phyloP scores from a whole-genome alignment of 495 filamentous ascomycete species.

The Massariosphaeria phaeospora region DNA sequence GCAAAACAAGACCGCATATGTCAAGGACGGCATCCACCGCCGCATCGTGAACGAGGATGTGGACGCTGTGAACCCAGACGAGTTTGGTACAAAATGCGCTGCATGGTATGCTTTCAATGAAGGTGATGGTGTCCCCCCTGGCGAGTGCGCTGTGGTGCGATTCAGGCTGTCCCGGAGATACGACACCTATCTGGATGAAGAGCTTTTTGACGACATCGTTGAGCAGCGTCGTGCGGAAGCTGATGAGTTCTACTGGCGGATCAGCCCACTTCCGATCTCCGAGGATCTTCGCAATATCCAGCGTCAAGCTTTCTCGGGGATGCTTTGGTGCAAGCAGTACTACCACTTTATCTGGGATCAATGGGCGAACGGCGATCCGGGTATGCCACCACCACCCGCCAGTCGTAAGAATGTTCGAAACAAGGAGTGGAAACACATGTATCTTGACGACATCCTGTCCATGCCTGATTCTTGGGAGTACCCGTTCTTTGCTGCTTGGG shows the following conservation, averaged over 20 bases:
- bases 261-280: constrained; percentile 89
- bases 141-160: constrained; percentile 90
- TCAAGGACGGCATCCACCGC: constrained; percentile 93
- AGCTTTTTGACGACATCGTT: constrained; percentile 84
- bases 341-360: constrained; percentile 97
- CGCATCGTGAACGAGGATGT: constrained; percentile 79
- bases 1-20: constrained; percentile 73
- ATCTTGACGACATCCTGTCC: constrained; percentile 88
- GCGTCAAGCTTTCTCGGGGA: constrained; percentile 85
- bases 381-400: constrained; percentile 74
- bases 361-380: constrained; percentile 79
- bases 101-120: constrained; percentile 93
- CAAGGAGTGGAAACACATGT: constrained; percentile 83
- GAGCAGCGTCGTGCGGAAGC: constrained; percentile 80
- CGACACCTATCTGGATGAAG: constrained; percentile 76
- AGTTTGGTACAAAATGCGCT: constrained; percentile 79
- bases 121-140: constrained; percentile 75
- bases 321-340: constrained; percentile 97
- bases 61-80: constrained; percentile 71
- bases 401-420: constrained; percentile 79
- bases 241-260: constrained; percentile 90
- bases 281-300: constrained; percentile 95
- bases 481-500: constrained; percentile 97
- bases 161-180: constrained; percentile 76
- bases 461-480: constrained; percentile 99